Percentiles rank a stretch among this genome's conserved stretches.
phyloP scores from a whole-genome alignment of 2,329 filamentous ascomycete species.

The Ceratocystis lukuohia region DNA sequence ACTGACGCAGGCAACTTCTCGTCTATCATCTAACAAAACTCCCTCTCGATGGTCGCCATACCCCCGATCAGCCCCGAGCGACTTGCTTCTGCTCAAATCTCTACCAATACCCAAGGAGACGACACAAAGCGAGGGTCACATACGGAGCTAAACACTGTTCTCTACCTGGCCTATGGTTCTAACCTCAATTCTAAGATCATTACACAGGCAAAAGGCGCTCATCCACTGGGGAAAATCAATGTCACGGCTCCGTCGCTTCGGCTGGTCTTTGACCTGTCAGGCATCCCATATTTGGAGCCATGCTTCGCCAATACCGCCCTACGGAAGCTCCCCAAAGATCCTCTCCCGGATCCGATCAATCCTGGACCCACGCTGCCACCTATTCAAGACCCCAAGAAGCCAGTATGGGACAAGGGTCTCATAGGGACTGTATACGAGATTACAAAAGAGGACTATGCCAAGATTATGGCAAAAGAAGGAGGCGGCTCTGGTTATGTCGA shows the following conservation, averaged over 20 bases:
- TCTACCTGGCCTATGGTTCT: constrained; percentile 84
- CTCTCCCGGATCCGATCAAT: constrained; percentile 23
- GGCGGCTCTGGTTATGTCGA: constrained; percentile 77
- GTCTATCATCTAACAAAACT: not conserved
- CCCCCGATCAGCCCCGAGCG: constrained; percentile 28
- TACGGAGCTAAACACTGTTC: constrained; percentile 36
- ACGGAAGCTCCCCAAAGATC: constrained; percentile 38
- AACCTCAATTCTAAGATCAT: constrained; percentile 77
- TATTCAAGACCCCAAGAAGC: constrained; percentile 16
- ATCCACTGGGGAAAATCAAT: constrained; percentile 65
- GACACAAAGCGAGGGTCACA: constrained; percentile 4
- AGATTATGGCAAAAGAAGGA: constrained; percentile 82
- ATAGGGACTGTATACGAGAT: constrained; percentile 95
- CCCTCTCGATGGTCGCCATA: not conserved
- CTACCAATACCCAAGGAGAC: constrained; percentile 22
- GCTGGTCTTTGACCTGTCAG: constrained; percentile 74
- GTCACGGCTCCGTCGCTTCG: constrained; percentile 67
- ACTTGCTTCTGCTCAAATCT: constrained; percentile 26
- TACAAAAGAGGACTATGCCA: constrained; percentile 64
- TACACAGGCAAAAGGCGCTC: constrained; percentile 61
- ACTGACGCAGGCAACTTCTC: not conserved
- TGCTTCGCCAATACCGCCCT: constrained; percentile 76
- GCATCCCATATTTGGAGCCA: constrained; percentile 74
- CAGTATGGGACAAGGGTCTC: constrained; percentile 62
- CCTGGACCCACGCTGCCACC: constrained; percentile 17